These are phyloP conservation scores for Tylopilus sp. DNA, from an alignment of 768 basidiomycete species.

Conservation along the genomic window DNA sequence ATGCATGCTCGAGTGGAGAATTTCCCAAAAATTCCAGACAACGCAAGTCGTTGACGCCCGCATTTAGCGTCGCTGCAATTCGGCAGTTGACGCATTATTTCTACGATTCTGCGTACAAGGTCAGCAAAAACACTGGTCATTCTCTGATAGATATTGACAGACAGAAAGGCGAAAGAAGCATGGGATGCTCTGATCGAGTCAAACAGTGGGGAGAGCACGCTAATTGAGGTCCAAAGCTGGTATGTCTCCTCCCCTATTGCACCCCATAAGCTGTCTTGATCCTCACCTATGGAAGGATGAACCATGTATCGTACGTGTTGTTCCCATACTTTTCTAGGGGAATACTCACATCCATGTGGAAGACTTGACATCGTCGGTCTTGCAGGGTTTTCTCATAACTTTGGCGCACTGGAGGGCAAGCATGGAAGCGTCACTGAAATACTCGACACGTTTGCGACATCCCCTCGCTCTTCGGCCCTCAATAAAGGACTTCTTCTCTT, in stretches of 20 bases:
- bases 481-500: conserved; percentile 36
- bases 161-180: conserved; percentile 25
- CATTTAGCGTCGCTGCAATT: conserved; percentile 38
- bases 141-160: background rate
- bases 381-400: conserved; percentile 58
- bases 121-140: background rate
- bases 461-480: conserved; percentile 21
- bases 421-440: conserved; percentile 38
- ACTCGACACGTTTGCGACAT: conserved; percentile 35
- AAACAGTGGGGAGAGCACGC: conserved; percentile 5
- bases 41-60: conserved; percentile 36
- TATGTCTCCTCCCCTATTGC: background rate
- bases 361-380: conserved; percentile 58
- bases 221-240: conserved; percentile 39
- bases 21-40: conserved; percentile 22
- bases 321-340: background rate
- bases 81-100: conserved; percentile 36
- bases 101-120: conserved; percentile 34
- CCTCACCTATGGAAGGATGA: conserved; percentile 24
- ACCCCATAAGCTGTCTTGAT: background rate
- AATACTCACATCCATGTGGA: background rate
- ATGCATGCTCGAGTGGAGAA: background rate
- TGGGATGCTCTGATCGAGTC: conserved; percentile 29
- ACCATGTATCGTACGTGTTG: conserved; percentile 30
- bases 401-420: conserved; percentile 49